Evolutionary conservation across 805 yeast species (phyloP).

Genomic region (Nakazawaea siamensis): DNA sequence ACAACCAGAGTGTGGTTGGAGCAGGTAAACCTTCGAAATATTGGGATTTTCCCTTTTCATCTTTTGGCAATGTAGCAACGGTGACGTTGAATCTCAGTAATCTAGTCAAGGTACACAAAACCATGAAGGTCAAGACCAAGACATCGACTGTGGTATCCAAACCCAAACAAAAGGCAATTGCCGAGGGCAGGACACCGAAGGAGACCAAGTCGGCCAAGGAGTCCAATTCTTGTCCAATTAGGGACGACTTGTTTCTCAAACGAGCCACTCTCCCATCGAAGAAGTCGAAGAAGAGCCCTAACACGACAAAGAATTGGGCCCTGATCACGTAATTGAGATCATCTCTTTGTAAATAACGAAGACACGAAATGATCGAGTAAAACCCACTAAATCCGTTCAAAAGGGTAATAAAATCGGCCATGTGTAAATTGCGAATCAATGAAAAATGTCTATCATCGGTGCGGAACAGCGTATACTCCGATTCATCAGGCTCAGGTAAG

Average conservation of each 20-base stretch:
- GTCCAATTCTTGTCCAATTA: conserved; percentile 97
- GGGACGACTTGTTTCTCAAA: conserved; percentile 80
- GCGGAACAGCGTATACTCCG: conserved; percentile 72
- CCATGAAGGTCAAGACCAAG: conserved; percentile 70
- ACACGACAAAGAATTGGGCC: conserved; percentile 79
- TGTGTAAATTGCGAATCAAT: conserved; percentile 77
- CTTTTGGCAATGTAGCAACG: conserved; percentile 88
- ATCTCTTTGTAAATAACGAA: conserved; percentile 69
- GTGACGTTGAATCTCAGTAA: conserved; percentile 94
- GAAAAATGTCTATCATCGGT: conserved; percentile 81
- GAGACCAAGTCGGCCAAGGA: conserved; percentile 92
- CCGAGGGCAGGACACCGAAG: conserved; percentile 93
- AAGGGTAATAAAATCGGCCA: conserved; percentile 95
- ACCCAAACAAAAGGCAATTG: conserved; percentile 87
- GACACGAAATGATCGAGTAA: conserved; percentile 79
- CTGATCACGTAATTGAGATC: conserved; percentile 68
- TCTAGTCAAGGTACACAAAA: conserved; percentile 87
- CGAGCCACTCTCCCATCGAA: conserved; percentile 97
- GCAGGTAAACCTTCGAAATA: conserved; percentile 96
- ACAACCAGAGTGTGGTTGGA: conserved; percentile 78
- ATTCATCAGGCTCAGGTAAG: conserved; percentile 69
- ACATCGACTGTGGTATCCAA: conserved; percentile 79
- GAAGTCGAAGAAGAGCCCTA: conserved; percentile 92
- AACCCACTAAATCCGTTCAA: conserved; percentile 93
- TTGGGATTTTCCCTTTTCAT: conserved; percentile 74